Evolutionary conservation across 306 rosid genomes (phyloP), one percentile per base, ranked within the genome.

Genomic region (Vicia sativa): DNA sequence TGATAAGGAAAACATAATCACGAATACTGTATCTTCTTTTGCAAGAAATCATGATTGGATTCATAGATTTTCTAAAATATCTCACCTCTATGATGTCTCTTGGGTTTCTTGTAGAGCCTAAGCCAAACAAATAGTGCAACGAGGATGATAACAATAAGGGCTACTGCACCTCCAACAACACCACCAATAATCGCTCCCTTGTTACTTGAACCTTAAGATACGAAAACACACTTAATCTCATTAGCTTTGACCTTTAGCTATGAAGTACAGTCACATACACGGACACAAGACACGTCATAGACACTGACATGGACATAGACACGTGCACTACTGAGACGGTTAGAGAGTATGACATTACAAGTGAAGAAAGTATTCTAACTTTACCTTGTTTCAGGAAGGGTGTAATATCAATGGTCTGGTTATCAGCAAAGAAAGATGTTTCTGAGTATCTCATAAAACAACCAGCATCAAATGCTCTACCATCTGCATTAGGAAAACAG

Each of bases 381-480:
- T 10, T 58, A 81, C 85, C 85, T 73, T 49, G 62, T 42, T 64
- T 65, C 23, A 81, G 60, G 52, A 41, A 77, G 42, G 71, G 77
- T 42, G 71, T 73, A 43, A 88, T 63, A 53, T 85, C 76, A 59
- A 63, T 76, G 54, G 83, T 80, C 21, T 85, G 81, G 59, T 83
- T 81, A 46, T 75, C 80, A 45, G 84, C 53, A 46, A 88, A 88
- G 74, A 88, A 88, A 3, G 91, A 28, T 6, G 78, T 72, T 23
- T 55, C 29, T 2, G 95, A 88, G 67, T 88, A 88, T 79, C 95
- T 79, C 73, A 88, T 73, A 50, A 79, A 88, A 53, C 95, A 88
- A 0, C 91, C 95, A 2, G 89, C 91, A 76, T 77, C 81, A 59
- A 67, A 78, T 3, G 91, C 87, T 2, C 75, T 78, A 1, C 83